Base-by-base conservation (phyloP, 495 filamentous ascomycete species). In the Neurospora sp. region DNA sequence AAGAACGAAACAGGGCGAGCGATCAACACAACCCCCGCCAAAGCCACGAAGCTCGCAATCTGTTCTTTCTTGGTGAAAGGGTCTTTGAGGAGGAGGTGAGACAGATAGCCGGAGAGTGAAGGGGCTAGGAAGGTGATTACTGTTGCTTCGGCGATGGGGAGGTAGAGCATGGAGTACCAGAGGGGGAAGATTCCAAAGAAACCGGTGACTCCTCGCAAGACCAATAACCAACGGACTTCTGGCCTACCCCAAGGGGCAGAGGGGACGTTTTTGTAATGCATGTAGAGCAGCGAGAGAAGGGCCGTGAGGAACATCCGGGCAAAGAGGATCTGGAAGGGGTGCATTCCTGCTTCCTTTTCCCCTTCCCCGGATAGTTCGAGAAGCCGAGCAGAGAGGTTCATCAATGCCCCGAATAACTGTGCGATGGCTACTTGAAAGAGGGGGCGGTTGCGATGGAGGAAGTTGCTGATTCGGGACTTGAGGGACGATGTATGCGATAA, bases 91-190 rank as follows among this genome's bases (percentile, higher is more conserved):
- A 97, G 82, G 22, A 94, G 79, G 18, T 91, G 92, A 79, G 94
- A 97, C 12, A 90, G 89, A 78, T 93, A 97, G 70, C 93, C 92
- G n/a, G 92, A 87, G 3, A 97, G 85, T 18, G 90, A 90, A 0
- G 96, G 96, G 0, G 92, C 88, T 1, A 98, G 87, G 78, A 98
- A 98, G 61, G 93, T 97, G 61, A 98, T 90, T 0, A 98, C 96
- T 0, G 93, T 97, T 12, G 96, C 94, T 76, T 98, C 95, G 6
- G 93, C 91, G 0, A 98, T 85, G 1, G 94, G 92, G 4, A 98
- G 89, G 77, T 97, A 97, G 74, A 91, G 87, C 7, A 97, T 89
- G 2, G 93, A 95, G 44, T 80, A 82, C 84, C 84, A 85, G 77
- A 86, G 80, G 12, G 79, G 76, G 77, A 90, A 90, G 11, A 31